phyloP scores from a whole-genome alignment of 176 grass and related monocot species.

The Phragmites australis region DNA sequence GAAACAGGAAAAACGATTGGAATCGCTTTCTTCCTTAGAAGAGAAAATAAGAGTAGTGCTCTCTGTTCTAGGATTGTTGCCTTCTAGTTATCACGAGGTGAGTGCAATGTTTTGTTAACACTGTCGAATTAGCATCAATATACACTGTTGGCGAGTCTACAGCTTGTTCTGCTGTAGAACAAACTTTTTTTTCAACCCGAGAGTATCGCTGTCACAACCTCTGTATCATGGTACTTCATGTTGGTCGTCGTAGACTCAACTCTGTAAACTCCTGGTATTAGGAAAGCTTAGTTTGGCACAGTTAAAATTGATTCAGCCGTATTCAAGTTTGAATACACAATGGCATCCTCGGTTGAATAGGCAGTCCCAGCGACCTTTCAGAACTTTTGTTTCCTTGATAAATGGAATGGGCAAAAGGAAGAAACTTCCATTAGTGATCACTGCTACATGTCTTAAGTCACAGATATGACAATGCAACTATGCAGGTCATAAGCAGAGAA shows the following conservation, averaged over 20 bases:
- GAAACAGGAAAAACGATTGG: slow-evolving; percentile 65
- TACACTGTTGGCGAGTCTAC: not conserved
- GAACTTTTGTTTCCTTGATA: not conserved
- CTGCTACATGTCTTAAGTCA: not conserved
- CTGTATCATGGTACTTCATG: not conserved
- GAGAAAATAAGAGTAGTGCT: slow-evolving; percentile 61
- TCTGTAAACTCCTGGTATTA: not conserved
- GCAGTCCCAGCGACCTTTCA: not conserved
- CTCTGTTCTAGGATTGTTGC: slow-evolving; percentile 69
- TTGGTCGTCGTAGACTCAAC: not conserved
- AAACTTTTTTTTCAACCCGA: not conserved
- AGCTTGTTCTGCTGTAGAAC: not conserved
- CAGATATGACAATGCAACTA: no score
- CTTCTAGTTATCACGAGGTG: slow-evolving; percentile 72
- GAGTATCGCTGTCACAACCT: not conserved
- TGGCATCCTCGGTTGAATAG: slow-evolving; percentile 6
- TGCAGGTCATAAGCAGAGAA: not conserved
- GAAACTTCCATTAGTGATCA: slow-evolving; percentile 1
- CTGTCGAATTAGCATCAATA: not conserved
- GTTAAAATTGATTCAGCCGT: not conserved
- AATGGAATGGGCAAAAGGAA: not conserved
- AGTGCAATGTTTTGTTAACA: slow-evolving; percentile 7
- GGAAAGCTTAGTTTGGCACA: not conserved
- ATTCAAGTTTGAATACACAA: not conserved
- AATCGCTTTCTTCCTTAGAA: slow-evolving; percentile 66